Percentiles rank a stretch among this genome's conserved stretches.
Evolutionary conservation across 768 basidiomycete genomes (phyloP).

Genomic region (Calocybe cyanea): DNA sequence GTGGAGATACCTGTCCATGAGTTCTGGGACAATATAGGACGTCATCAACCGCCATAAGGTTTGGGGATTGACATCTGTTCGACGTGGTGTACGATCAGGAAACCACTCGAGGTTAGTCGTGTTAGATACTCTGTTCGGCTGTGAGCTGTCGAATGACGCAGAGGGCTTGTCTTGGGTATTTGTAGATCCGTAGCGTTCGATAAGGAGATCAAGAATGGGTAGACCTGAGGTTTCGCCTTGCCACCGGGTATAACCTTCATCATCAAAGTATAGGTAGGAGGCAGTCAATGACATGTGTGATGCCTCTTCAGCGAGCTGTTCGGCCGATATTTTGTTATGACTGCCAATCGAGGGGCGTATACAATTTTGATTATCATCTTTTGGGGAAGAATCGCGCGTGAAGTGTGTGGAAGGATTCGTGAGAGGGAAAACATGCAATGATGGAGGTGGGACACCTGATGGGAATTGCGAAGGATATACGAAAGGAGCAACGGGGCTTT

Average conservation of each 20-base stretch:
- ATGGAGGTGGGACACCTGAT: conserved; percentile 72
- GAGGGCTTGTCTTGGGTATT: conserved; percentile 22
- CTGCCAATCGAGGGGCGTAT: conserved; percentile 37
- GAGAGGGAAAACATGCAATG: conserved; percentile 72
- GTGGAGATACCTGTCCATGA: conserved; percentile 85
- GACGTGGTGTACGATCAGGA: conserved; percentile 71
- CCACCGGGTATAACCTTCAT: conserved; percentile 85
- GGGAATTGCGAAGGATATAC: conserved; percentile 28
- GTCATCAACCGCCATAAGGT: conserved; percentile 85
- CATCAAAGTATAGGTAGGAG: conserved; percentile 83
- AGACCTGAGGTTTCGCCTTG: conserved; percentile 93
- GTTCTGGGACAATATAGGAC: conserved; percentile 78
- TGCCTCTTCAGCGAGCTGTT: conserved; percentile 53
- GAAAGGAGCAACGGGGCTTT: conserved; percentile 26
- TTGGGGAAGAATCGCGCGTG: conserved; percentile 35
- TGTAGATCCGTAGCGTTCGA: conserved; percentile 59
- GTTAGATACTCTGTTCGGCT: conserved; percentile 26
- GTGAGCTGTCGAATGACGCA: conserved; percentile 21
- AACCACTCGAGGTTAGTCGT: conserved; percentile 64
- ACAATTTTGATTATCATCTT: conserved; percentile 40
- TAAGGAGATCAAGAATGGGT: conserved; percentile 79
- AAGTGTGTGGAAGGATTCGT: conserved; percentile 82
- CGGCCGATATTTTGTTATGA: conserved; percentile 28
- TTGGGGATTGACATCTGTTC: conserved; percentile 83
- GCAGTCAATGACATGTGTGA: conserved; percentile 66